Conservation (phyloP, 2,329 filamentous ascomycete species). For the Raffaelea ambrosiae region DNA sequence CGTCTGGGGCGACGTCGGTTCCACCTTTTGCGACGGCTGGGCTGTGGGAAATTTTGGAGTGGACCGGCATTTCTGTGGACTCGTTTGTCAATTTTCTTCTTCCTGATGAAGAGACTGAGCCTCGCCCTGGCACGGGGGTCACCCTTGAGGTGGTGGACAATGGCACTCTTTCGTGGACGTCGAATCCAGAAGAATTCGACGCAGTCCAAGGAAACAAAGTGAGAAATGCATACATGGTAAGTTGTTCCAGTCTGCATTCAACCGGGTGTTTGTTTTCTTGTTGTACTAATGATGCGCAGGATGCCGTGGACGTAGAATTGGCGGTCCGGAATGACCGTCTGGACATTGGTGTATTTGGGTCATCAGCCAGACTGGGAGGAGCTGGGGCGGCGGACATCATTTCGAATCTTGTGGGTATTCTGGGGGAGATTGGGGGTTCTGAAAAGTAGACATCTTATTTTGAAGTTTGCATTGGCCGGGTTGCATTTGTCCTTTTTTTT, state of each 20-base stretch:
- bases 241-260: no score
- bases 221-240: slow-evolving; percentile 18
- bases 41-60: slow-evolving; percentile 62
- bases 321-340: slow-evolving; percentile 10
- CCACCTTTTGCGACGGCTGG: slow-evolving; percentile 48
- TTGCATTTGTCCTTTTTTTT: background rate
- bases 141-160: no score
- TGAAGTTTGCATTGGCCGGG: background rate
- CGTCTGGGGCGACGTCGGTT: slow-evolving; percentile 19
- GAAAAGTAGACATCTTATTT: no score
- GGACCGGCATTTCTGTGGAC: slow-evolving; percentile 65
- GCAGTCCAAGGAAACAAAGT: slow-evolving; percentile 18
- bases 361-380: slow-evolving; percentile 3
- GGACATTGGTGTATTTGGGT: slow-evolving; percentile 16
- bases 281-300: no score
- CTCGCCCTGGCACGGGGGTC: no score
- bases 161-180: no score
- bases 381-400: background rate
- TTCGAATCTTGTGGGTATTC: background rate
- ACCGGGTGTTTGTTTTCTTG: no score
- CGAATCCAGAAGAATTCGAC: slow-evolving; percentile 5
- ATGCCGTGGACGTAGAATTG: slow-evolving; percentile 14
- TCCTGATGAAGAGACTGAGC: slow-evolving; percentile 22
- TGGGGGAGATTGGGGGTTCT: no score
- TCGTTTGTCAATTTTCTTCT: slow-evolving; percentile 75